Conservation (phyloP, 768 basidiomycete species). For the Mycena rebaudengoi region DNA sequence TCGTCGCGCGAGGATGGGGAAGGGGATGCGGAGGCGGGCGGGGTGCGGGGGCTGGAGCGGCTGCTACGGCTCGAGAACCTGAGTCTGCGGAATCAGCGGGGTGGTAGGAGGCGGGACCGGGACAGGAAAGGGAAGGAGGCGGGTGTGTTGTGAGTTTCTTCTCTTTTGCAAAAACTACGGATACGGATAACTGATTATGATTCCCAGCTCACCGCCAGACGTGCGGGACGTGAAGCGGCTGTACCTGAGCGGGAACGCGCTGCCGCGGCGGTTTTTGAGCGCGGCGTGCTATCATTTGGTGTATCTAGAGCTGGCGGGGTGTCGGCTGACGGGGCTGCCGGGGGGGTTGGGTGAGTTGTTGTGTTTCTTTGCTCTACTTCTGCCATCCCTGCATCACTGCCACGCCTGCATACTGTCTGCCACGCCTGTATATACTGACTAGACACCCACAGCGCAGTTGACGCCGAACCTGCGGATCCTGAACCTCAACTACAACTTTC, state of each 20-base stretch:
- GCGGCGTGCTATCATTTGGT: conserved; percentile 88
- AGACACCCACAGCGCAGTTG: no score
- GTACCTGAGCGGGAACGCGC: conserved; percentile 90
- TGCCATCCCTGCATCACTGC: no score
- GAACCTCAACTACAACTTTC: conserved; percentile 97
- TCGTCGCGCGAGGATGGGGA: no score
- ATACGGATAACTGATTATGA: no score
- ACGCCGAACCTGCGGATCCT: conserved; percentile 89
- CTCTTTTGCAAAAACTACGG: no score
- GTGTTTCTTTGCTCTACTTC: no score
- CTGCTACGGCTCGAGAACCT: conserved; percentile 83
- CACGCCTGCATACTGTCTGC: no score
- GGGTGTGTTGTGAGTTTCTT: no score
- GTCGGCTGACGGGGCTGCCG: conserved; percentile 83
- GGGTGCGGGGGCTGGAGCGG: conserved; percentile 14
- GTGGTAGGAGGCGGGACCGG: conserved; percentile 74
- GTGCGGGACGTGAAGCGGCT: conserved; percentile 92
- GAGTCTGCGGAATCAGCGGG: conserved; percentile 89
- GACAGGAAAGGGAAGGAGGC: no score
- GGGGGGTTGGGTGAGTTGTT: no score
- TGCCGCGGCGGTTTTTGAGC: conserved; percentile 65
- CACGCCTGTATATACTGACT: no score
- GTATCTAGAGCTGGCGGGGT: conserved; percentile 92
- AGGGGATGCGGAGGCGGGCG: conserved; percentile 15
- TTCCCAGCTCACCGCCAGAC: no score